These are phyloP conservation scores for Voacanga thouarsii DNA, from an alignment of 257 asterid genomes.

Conservation along the genomic window DNA sequence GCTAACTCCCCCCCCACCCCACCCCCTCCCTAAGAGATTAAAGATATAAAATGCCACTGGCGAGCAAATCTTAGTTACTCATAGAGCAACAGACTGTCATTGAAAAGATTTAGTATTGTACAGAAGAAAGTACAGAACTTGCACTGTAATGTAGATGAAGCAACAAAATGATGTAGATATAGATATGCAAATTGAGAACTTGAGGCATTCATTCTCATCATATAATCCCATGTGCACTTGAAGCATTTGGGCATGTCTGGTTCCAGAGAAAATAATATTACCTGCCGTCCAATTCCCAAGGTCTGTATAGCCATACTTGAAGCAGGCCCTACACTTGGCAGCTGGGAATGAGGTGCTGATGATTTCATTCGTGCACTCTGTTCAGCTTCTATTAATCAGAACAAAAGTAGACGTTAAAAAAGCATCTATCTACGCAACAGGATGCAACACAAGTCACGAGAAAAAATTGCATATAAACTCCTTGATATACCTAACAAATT, in stretches of 20 bases:
- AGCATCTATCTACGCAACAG: not conserved
- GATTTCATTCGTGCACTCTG: slow-evolving; percentile 47
- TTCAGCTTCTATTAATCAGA: slow-evolving; percentile 40
- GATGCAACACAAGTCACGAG: slow-evolving; percentile 1
- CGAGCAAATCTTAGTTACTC: not conserved
- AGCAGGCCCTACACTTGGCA: slow-evolving; percentile 38
- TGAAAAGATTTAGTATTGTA: not conserved
- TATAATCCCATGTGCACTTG: not conserved
- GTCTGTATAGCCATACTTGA: slow-evolving; percentile 68
- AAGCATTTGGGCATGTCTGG: not conserved
- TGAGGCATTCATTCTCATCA: not conserved
- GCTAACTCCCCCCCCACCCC: too few relatives aligned
- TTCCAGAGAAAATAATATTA: slow-evolving; percentile 25
- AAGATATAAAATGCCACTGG: not conserved
- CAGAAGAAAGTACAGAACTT: not conserved
- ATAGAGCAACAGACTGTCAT: not conserved
- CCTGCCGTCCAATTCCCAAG: slow-evolving; percentile 63
- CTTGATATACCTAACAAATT: slow-evolving; percentile 46
- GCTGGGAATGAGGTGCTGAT: slow-evolving; percentile 31
- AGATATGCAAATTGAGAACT: not conserved
- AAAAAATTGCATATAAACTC: slow-evolving; percentile 5
- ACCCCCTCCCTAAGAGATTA: too few relatives aligned
- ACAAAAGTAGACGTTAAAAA: not conserved
- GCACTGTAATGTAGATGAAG: not conserved
- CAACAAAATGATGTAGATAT: not conserved